These are phyloP conservation scores for Artemisia argyi DNA, from an alignment of 129 eudicot genomes.

Conservation along the genomic window DNA sequence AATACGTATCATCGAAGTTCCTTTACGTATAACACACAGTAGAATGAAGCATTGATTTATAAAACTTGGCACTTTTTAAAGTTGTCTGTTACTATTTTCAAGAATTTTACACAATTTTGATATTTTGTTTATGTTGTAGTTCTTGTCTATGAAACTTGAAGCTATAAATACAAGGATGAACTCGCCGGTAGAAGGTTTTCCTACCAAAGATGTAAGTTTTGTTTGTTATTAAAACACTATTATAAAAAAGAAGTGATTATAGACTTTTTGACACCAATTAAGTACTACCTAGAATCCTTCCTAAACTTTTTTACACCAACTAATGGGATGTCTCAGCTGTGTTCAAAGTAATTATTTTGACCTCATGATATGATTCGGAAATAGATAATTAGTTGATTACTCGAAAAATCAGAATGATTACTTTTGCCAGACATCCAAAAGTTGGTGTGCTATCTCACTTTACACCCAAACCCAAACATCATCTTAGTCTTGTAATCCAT, in stretches of 20 bases:
- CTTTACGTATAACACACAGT: no score
- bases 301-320: no score
- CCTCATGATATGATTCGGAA: no score
- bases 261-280: background rate
- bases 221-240: no score
- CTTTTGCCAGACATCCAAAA: constrained; percentile 2
- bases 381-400: no score
- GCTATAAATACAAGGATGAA: constrained; percentile 73
- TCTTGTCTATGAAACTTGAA: constrained; percentile 97
- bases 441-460: background rate
- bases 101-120: background rate
- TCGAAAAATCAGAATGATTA: background rate
- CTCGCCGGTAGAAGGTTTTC: constrained; percentile 58
- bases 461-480: background rate
- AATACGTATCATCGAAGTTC: no score
- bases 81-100: no score
- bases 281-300: no score
- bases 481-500: background rate
- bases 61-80: no score
- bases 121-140: constrained; percentile 41
- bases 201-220: constrained; percentile 66
- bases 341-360: no score
- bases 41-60: no score
- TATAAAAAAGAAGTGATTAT: background rate
- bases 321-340: no score